These are phyloP conservation scores for Avena sativa DNA, from an alignment of 176 grass and related monocot species.

Conservation along the genomic window DNA sequence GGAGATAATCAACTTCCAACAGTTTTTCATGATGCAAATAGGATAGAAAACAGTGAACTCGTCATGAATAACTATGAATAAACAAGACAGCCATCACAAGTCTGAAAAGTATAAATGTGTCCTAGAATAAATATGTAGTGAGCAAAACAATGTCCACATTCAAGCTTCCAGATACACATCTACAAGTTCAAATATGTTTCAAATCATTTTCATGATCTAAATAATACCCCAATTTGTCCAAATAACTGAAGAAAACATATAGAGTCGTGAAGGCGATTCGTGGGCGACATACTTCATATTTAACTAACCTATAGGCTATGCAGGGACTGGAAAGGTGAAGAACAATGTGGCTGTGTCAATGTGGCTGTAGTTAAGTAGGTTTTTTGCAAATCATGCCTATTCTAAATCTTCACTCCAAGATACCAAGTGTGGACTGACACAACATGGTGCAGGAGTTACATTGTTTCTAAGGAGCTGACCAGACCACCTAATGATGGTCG, in stretches of 20 bases:
- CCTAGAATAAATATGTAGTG: not conserved
- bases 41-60: slow-evolving; percentile 4
- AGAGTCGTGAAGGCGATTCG: not conserved
- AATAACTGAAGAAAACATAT: not conserved
- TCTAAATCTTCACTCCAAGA: not conserved
- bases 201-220: not conserved
- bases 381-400: not conserved
- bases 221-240: not conserved
- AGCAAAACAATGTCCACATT: not conserved
- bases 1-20: not conserved
- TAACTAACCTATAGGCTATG: not conserved
- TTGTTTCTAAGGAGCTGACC: not conserved
- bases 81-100: not conserved
- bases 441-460: not conserved
- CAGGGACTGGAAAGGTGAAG: not conserved
- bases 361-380: not conserved
- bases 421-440: not conserved
- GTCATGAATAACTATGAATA: not conserved
- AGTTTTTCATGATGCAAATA: not conserved
- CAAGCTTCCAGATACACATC: slow-evolving; percentile 4
- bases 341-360: not conserved
- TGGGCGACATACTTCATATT: not conserved
- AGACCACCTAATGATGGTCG: not conserved
- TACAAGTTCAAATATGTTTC: not conserved
- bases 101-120: not conserved